Percentiles rank a stretch among this genome's conserved stretches.
Conservation (phyloP, 2,329 filamentous ascomycete genomes). For the Gnomoniopsis smithogilvyi region DNA sequence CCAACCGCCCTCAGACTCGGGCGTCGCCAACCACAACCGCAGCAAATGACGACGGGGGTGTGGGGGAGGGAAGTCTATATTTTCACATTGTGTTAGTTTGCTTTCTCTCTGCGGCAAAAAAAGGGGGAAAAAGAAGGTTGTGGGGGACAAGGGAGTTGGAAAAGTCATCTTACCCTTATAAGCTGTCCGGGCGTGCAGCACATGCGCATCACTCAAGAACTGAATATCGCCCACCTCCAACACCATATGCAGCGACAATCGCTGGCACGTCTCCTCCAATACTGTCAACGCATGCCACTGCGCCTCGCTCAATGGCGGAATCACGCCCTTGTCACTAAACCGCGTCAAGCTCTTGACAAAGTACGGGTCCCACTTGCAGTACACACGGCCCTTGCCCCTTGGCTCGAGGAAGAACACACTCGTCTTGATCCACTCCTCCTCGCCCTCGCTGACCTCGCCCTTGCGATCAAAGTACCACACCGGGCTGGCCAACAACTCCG, state of each 20-base stretch:
- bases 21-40: constrained; percentile 80
- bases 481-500: constrained; percentile 69
- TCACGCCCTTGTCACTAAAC: constrained; percentile 61
- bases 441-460: constrained; percentile 71
- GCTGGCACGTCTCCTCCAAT: constrained; percentile 72
- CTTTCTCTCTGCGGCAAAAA: too few species aligned
- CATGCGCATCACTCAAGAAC: constrained; percentile 76
- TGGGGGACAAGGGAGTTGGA: neutral
- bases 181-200: constrained; percentile 76
- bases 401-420: constrained; percentile 76
- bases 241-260: constrained; percentile 77
- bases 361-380: constrained; percentile 89
- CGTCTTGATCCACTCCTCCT: constrained; percentile 71
- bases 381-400: constrained; percentile 62
- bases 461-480: constrained; percentile 94
- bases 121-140: neutral
- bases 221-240: constrained; percentile 86
- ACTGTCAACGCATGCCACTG: constrained; percentile 67
- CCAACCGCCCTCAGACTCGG: constrained; percentile 82
- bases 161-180: constrained; percentile 60
- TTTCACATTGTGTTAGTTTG: too few species aligned
- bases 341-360: constrained; percentile 73
- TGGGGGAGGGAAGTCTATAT: constrained; percentile 58
- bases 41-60: constrained; percentile 74
- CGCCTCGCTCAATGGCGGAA: constrained; percentile 67